Base-by-base conservation (phyloP, 164 flowering plant species). In the Kingdonia uniflora region DNA sequence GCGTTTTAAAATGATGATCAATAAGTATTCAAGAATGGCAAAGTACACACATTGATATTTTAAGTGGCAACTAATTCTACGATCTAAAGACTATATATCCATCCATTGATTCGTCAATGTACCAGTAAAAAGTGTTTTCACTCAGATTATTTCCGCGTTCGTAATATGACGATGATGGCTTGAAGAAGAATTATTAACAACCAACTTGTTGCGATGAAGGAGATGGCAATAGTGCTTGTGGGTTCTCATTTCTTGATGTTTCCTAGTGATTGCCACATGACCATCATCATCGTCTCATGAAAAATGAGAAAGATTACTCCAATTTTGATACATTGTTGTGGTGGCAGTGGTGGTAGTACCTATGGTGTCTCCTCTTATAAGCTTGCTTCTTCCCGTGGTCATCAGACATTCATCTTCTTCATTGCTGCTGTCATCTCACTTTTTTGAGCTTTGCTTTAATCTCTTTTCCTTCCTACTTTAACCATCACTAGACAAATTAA, bases 401-500 rank as follows among this genome's bases (percentile, higher is more conserved):
- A 44, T 63, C 75, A 23, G 69, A 56, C 70, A 62, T 19, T 70
- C 77, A 49, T 40, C 61, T 14, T 58, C 80, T 65, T 75, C 75
- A 55, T 73, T 67, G 68, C 78, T 69, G 15, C 48, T 50, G 14
- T 70, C 76, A 59, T 65, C 66, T 15, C 61, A 51, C 59, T 64
- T 72, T 72, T 65, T 82, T 5, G 66, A 59, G 56, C 63, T 77
- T 14, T 54, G 60, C 66, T 60, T 81, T n/a, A 73, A 71, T 65
- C 68, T 75, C 71, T 66, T 82, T 39, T 78, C 80, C 71, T 58
- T 82, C 58, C 65, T 75, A 67, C 54, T 79, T 61, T 76, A 80
- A 57, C 65, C 58, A 57, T 80, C 78, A 45, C 65, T 70, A 0
- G 67, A 62, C 4, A 76, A 74, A 59, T 80, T 84, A 14, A 73